Evolutionary conservation across 106 monocot species (phyloP).

Genomic region (Cymbidium sinense): DNA sequence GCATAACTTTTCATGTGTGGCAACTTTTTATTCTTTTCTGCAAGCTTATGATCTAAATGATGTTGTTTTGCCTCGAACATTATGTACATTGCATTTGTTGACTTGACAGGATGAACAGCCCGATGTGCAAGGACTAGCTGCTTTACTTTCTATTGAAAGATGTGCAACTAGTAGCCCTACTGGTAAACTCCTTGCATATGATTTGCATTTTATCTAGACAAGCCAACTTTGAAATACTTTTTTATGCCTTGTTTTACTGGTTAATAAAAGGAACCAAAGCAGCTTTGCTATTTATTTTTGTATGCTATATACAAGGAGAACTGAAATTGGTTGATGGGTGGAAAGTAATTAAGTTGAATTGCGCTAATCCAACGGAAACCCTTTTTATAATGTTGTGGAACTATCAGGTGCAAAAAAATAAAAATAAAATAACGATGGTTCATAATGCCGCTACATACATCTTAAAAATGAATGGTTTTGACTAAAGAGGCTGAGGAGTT

Average conservation of each 20-base stretch:
- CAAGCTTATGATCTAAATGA: not conserved
- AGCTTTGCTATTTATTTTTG: not conserved
- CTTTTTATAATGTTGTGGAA: not conserved
- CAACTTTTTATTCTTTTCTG: not conserved
- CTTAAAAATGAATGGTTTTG: not conserved
- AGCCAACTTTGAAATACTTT: not conserved
- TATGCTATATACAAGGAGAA: not conserved
- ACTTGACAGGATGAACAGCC: slow-evolving; percentile 89
- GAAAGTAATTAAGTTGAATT: not conserved
- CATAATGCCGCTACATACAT: not conserved
- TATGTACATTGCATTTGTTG: slow-evolving; percentile 2
- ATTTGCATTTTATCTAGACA: not conserved
- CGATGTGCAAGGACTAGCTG: slow-evolving; percentile 79
- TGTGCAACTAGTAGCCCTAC: slow-evolving; percentile 80
- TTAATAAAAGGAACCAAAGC: not conserved
- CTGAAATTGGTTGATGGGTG: not conserved
- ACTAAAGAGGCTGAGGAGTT: not conserved
- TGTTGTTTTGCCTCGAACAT: not conserved
- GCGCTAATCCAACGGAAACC: not conserved
- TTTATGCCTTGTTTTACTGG: not conserved
- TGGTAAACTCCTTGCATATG: slow-evolving; percentile 29
- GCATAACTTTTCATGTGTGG: not conserved
- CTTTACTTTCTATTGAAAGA: slow-evolving; percentile 76
- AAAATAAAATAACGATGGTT: not conserved
- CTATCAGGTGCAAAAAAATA: not conserved